phyloP scores from a whole-genome alignment of 208 protist species.

The Jaenimonas drosophilae region DNA sequence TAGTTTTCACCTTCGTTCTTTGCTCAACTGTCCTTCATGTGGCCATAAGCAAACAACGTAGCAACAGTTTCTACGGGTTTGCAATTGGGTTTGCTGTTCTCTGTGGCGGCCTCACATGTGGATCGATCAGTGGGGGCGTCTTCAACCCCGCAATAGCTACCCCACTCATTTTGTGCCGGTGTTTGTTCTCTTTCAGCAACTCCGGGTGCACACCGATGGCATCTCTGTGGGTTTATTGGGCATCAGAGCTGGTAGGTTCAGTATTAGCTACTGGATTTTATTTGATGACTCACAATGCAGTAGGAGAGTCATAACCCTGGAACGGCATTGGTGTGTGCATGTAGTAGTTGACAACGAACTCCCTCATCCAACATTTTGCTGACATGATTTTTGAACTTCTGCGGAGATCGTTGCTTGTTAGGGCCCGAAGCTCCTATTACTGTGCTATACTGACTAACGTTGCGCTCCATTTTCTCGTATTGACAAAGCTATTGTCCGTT shows the following conservation, averaged over 20 bases:
- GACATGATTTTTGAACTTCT: too few relatives aligned
- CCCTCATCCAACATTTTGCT: too few relatives aligned
- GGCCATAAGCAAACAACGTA: constrained; percentile 43
- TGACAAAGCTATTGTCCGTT: too few relatives aligned
- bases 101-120: constrained; percentile 42
- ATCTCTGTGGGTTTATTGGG: constrained; percentile 60
- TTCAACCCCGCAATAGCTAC: constrained; percentile 71
- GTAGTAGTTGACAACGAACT: too few relatives aligned
- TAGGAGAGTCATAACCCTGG: too few relatives aligned
- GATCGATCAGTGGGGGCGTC: constrained; percentile 51
- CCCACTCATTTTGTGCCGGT: constrained; percentile 53
- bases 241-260: constrained; percentile 52
- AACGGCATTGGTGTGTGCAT: too few relatives aligned
- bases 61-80: constrained; percentile 78
- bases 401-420: too few relatives aligned
- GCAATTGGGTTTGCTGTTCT: constrained; percentile 69
- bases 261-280: constrained; percentile 47
- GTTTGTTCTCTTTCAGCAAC: constrained; percentile 37
- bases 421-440: too few relatives aligned
- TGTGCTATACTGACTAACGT: too few relatives aligned
- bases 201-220: constrained; percentile 38
- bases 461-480: too few relatives aligned
- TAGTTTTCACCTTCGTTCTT: constrained; percentile 71
- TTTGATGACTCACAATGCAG: too few relatives aligned
- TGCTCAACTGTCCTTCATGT: constrained; percentile 73